Conservation (phyloP, 2,329 filamentous ascomycete genomes). For the Monosporascus sp. region DNA sequence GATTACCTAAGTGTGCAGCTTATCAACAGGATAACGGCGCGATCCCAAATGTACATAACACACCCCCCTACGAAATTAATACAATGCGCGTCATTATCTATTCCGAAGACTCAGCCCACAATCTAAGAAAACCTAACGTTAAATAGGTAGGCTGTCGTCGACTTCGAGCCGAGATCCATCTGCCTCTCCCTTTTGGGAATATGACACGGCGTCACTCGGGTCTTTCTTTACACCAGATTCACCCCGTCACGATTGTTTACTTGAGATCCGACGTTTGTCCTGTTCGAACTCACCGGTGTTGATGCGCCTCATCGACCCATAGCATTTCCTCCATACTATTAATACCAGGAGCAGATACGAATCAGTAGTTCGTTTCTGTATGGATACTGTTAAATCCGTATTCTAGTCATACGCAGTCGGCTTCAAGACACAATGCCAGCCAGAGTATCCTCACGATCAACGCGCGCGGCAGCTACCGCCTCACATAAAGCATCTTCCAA, state of each 20-base stretch:
- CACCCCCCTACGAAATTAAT: not conserved
- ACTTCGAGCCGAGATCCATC: too few relatives aligned
- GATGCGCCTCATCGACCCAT: not conserved
- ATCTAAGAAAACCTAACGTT: too few relatives aligned
- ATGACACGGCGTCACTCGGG: too few relatives aligned
- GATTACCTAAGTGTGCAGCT: too few relatives aligned
- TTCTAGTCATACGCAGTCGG: not conserved
- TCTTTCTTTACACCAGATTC: not conserved
- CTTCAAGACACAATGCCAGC: slow-evolving; percentile 39
- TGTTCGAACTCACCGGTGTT: not conserved
- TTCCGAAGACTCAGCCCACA: not conserved
- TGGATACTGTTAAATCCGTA: too few relatives aligned
- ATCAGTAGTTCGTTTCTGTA: too few relatives aligned
- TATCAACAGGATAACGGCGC: too few relatives aligned
- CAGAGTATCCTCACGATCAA: slow-evolving; percentile 40
- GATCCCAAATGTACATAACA: not conserved
- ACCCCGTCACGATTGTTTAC: not conserved
- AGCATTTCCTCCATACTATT: too few relatives aligned
- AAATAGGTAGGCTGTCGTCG: too few relatives aligned
- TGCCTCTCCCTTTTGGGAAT: too few relatives aligned
- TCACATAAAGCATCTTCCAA: slow-evolving; percentile 36
- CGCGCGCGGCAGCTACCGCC: slow-evolving; percentile 37
- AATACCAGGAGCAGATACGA: too few relatives aligned
- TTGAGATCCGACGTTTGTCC: not conserved
- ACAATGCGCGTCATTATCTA: not conserved